Percentiles rank a stretch among this genome's conserved stretches.
Conservation (phyloP, 352 stramenopile genomes). For the Phytopythium sindhum region DNA sequence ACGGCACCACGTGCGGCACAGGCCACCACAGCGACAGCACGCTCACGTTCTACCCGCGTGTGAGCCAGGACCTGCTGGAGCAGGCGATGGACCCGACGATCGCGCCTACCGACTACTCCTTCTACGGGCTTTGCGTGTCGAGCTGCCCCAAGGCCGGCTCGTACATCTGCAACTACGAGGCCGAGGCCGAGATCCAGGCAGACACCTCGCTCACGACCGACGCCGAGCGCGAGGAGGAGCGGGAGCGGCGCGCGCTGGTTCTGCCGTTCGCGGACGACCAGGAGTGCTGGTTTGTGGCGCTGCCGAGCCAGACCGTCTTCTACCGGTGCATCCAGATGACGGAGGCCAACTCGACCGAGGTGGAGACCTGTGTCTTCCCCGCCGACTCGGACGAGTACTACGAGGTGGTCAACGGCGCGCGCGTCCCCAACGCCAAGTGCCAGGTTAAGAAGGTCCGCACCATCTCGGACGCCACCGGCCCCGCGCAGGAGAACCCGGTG, state of each 20-base stretch:
- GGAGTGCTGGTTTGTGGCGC: constrained; percentile 66
- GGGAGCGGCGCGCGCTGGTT: constrained; percentile 37
- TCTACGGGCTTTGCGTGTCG: constrained; percentile 71
- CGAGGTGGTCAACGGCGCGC: constrained; percentile 41
- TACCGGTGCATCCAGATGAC: constrained; percentile 81
- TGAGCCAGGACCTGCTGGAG: constrained; percentile 73
- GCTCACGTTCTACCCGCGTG: constrained; percentile 73
- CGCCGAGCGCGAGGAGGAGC: constrained; percentile 32
- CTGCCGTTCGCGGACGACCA: constrained; percentile 20
- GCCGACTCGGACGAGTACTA: constrained; percentile 70
- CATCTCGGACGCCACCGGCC: constrained; percentile 43
- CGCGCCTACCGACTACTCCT: constrained; percentile 45
- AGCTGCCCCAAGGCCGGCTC: constrained; percentile 37
- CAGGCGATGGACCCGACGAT: constrained; percentile 43
- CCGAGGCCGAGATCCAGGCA: constrained; percentile 42
- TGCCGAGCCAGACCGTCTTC: constrained; percentile 61
- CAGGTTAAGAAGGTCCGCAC: constrained; percentile 67
- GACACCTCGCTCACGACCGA: constrained; percentile 40
- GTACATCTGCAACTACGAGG: constrained; percentile 80
- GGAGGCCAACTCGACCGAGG: constrained; percentile 48
- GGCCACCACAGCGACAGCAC: constrained; percentile 18
- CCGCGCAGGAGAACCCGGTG: constrained; percentile 68
- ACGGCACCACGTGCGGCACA: constrained; percentile 71
- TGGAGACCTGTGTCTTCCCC: constrained; percentile 71
- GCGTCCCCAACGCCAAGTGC: constrained; percentile 60